These are phyloP conservation scores for Beverwykella pulmonaria DNA, from an alignment of 495 filamentous ascomycete genomes.

Conservation along the genomic window DNA sequence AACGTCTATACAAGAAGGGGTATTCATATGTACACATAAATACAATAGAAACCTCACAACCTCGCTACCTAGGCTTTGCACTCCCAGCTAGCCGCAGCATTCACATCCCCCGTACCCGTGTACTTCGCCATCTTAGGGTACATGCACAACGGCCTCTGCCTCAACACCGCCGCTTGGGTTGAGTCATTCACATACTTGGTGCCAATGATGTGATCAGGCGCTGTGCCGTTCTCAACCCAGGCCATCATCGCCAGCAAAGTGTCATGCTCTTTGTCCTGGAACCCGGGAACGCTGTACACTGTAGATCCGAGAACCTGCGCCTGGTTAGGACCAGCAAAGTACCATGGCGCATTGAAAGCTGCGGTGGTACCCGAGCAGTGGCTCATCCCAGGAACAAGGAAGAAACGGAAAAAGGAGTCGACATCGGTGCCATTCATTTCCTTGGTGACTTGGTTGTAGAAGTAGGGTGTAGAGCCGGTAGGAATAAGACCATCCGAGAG, in stretches of 20 bases:
- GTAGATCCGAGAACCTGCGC: slow-evolving; percentile 4
- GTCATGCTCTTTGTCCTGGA: slow-evolving; percentile 51
- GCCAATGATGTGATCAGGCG: slow-evolving; percentile 41
- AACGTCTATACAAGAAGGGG: neutral
- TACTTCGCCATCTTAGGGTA: slow-evolving; percentile 40
- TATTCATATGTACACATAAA: neutral
- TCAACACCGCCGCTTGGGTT: slow-evolving; percentile 27
- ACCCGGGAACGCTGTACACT: slow-evolving; percentile 48
- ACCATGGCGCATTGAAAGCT: slow-evolving; percentile 47
- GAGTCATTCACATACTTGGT: slow-evolving; percentile 43
- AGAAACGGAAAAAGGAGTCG: slow-evolving; percentile 47
- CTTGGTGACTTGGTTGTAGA: slow-evolving; percentile 50
- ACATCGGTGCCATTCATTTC: slow-evolving; percentile 43
- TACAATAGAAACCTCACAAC: neutral
- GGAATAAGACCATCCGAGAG: slow-evolving; percentile 54
- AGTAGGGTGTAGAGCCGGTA: slow-evolving; percentile 47
- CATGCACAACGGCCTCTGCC: slow-evolving; percentile 44
- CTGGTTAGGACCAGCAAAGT: slow-evolving; percentile 42
- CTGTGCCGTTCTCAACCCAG: slow-evolving; percentile 54
- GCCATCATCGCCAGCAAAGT: slow-evolving; percentile 53
- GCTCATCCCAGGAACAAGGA: slow-evolving; percentile 53
- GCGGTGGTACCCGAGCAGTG: slow-evolving; percentile 42
- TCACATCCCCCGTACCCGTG: slow-evolving; percentile 25
- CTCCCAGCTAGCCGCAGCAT: slow-evolving; percentile 40
- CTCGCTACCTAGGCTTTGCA: slow-evolving; percentile 12